Base-by-base conservation (phyloP, 257 asterid species). In the Dorcoceras hygrometricum region DNA sequence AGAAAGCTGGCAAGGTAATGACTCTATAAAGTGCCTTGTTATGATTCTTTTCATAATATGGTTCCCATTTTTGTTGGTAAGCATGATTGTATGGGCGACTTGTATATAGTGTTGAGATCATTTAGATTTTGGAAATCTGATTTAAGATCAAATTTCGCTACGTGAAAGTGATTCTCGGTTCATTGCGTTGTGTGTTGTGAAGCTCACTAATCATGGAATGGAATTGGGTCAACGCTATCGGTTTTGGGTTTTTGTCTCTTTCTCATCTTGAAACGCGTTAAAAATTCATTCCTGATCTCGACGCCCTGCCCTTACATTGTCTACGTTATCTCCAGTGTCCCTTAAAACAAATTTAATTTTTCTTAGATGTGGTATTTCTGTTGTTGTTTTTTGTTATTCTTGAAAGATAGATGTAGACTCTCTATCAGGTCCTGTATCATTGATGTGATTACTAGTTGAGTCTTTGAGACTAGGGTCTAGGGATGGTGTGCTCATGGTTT, bases 1-100 rank as follows among this genome's bases (percentile, higher is more conserved):
- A 83, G 25, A 84, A 82, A 76, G 54, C 90, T 34, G 84, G 77
- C 4, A 87, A 84, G 90, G 95, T 89, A 57, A 48, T 67, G 58
- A 0, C 14, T 59, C 20, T 63, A 12, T 24, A 12, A 32, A 61
- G 14, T 22, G 12, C 36, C 7, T 11, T 24, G 18, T 67, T 64
- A 29, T n/a, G 5, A 54, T 46, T 22, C 57, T 29, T 6, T 7
- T 34, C 18, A 9, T 39, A 3, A 11, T 24, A 59, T 16, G 18
- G 26, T 23, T 2, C 57, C 34, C 0, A 8, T 26, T 26, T 18
- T n/a, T 46, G 65, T 23, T 12, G 48, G 6, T 6, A 3, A 0
- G 7, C 20, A 46, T 46, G 22, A 16, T 16, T 46, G 53, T 16
- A 14, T 4, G 8, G 53, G 53, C 6, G 53, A 5, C 4, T 46